Conservation (phyloP, 441 rosid species). For the Populus hybrid region DNA sequence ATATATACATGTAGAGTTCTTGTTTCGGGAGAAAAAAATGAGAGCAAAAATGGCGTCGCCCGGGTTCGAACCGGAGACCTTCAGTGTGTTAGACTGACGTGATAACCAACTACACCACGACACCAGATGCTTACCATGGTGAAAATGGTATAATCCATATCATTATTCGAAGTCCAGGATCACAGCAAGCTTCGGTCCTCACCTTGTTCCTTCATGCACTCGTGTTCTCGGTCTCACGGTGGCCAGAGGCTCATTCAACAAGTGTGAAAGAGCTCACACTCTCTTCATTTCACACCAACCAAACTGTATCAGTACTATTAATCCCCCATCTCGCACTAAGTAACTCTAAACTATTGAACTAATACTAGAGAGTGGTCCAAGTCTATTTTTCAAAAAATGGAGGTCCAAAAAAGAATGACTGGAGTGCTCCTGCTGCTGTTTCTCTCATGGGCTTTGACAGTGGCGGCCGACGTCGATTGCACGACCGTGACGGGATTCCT, state of each 20-base stretch:
- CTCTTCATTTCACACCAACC: slow-evolving; percentile 15
- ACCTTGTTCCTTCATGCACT: no score
- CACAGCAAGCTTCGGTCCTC: no score
- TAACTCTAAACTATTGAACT: not conserved
- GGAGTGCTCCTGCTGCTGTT: slow-evolving; percentile 17
- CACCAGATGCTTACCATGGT: not conserved
- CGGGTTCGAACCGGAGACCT: slow-evolving; percentile 93
- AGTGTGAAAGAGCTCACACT: slow-evolving; percentile 3
- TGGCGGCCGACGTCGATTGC: slow-evolving; percentile 37
- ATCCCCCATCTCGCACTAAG: not conserved
- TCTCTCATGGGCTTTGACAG: slow-evolving; percentile 23
- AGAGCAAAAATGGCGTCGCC: slow-evolving; percentile 55
- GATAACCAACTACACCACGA: slow-evolving; percentile 99
- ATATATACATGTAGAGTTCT: not conserved
- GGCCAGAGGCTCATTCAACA: not conserved
- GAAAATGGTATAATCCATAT: no score
- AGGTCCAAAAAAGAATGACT: not conserved
- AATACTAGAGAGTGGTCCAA: not conserved
- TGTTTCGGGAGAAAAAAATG: not conserved
- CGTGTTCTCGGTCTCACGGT: not conserved
- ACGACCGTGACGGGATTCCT: slow-evolving; percentile 54
- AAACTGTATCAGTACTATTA: not conserved
- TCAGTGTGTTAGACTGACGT: slow-evolving; percentile 99
- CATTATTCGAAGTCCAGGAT: no score
- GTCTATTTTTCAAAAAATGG: slow-evolving; percentile 1